Conservation (phyloP, 768 basidiomycete genomes). For the Leucosporidium scottii region DNA sequence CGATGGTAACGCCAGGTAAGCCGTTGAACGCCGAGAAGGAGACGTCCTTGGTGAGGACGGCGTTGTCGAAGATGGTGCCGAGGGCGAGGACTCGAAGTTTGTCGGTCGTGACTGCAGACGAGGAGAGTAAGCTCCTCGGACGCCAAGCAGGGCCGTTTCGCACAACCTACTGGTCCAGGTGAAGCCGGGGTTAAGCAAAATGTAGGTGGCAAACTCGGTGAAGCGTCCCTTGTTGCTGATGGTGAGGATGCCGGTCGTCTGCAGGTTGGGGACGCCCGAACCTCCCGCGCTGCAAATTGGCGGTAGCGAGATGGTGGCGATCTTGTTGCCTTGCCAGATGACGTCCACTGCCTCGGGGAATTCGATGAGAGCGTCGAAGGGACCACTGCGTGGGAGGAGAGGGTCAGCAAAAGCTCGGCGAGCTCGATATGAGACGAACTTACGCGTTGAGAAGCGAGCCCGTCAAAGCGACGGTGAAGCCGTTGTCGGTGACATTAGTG, state of each 20-base stretch:
- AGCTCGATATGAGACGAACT: neutral
- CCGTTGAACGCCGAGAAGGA: conserved; percentile 54
- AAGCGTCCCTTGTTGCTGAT: conserved; percentile 54
- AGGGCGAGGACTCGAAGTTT: conserved; percentile 59
- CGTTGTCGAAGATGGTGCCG: conserved; percentile 61
- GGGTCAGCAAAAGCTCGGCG: neutral
- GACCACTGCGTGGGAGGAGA: conserved; percentile 47
- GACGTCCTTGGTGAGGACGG: conserved; percentile 53
- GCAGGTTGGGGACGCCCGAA: conserved; percentile 58
- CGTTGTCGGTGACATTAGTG: conserved; percentile 52
- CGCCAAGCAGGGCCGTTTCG: conserved; percentile 8
- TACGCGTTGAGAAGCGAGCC: conserved; percentile 17
- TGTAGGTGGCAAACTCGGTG: conserved; percentile 54
- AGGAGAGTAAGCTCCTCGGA: conserved; percentile 49
- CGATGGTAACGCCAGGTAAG: conserved; percentile 58
- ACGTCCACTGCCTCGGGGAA: conserved; percentile 62
- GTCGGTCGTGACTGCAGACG: conserved; percentile 63
- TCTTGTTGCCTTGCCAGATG: conserved; percentile 57
- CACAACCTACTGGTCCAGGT: neutral
- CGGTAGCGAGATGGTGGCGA: conserved; percentile 59
- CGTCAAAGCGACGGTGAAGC: conserved; percentile 57
- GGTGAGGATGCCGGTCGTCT: conserved; percentile 50
- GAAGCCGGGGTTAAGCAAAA: conserved; percentile 15
- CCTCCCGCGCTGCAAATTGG: conserved; percentile 63
- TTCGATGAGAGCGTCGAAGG: conserved; percentile 60